Base-by-base conservation (phyloP, 1,284 basidiomycete genomes). In the Cutaneotrichosporon mucoides region DNA sequence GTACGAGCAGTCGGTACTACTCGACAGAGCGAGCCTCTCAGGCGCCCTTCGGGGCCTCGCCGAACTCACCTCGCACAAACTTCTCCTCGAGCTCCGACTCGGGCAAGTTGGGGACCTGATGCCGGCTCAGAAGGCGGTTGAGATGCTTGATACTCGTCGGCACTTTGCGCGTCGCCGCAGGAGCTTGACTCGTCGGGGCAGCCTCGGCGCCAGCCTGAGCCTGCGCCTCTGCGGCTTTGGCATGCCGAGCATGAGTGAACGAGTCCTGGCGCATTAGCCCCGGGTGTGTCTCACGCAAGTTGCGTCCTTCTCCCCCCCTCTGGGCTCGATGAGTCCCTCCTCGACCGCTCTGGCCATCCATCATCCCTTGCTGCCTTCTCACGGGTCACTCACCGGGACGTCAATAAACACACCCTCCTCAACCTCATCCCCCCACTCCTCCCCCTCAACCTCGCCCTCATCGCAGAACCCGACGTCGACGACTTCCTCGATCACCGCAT, bases 81-180 rank as follows among this genome's bases (percentile, higher is more conserved):
- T 66, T 66, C 66, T 79, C 77, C 33, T 75, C 71, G 6, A 79
- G 67, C 46, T 79, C 77, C 16, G 67, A 61, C 44, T 79, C 77
- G 1, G 68, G 67, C 10, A 79, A 60, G 13, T 71, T 67, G 1
- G 68, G 63, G 6, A 56, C 50, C 8, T 58, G 34, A 36, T 72
- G 68, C 15, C 67, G 55, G 0, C 67, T 63, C 34, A 76, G 56
- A 2, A 75, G 61, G 34, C 68, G 57, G 57, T 76, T 76, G 35
- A 76, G 67, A 42, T 70, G 66, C 57, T 76, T 76, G 58, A 76
- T 75, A 0, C 15, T 58, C 4, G 35, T 44, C 4, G 43, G 40
- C 42, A 9, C 36, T 11, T 33, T 4, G 41, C 49, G 46, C 6
- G n/a, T n/a, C n/a, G n/a, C n/a, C n/a, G n/a, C n/a, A n/a, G 46